Evolutionary conservation across 768 basidiomycete genomes (phyloP), one percentile per base, ranked within the genome.

Genomic region (Mycena chlorophos): DNA sequence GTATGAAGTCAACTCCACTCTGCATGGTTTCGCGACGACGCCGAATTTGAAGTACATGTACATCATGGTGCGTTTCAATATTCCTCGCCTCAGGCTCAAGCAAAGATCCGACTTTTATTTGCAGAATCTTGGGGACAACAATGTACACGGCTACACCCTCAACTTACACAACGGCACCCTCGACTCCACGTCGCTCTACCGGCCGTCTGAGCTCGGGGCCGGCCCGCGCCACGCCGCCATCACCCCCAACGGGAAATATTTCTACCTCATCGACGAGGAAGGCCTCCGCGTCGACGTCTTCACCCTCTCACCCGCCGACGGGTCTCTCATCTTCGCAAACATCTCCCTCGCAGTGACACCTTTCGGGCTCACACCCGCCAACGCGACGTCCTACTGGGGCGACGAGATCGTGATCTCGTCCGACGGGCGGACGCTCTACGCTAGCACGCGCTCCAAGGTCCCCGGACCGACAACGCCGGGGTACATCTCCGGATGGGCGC

Each of bases 281-380:
- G 64, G 64, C n/a, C 59, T 65, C 5, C 58, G 64, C 37, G 64
- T 65, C 28, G 64, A 65, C 55, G 61, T 63, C 16, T 63, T 61
- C 49, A 51, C 47, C 20, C 42, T 65, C 51, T 39, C 60, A 30
- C 27, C 51, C 10, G 39, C 38, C 3, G 45, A 43, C 2, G 64
- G 64, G 2, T 38, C 57, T 28, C 54, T 65, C 14, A 19, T 23
- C 8, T 63, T 53, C 34, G 63, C 61, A 6, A 52, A 55, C 37
- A 19, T 42, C 10, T 55, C 56, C 4, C 61, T 65, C 3, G 58
- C 64, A 8, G 55, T 61, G 8, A 65, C 64, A 3, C 64, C 64
- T 2, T 65, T 65, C 48, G 63, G 63, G 52, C 22, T 46, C 6
- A 28, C 45, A 13, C 45, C 45, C 6, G 45, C 45, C 12, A 46